Percentiles rank a stretch among this genome's conserved stretches.
These are phyloP conservation scores for Evansstolkia leycettana DNA, from an alignment of 495 filamentous ascomycete species.

Conservation along the genomic window DNA sequence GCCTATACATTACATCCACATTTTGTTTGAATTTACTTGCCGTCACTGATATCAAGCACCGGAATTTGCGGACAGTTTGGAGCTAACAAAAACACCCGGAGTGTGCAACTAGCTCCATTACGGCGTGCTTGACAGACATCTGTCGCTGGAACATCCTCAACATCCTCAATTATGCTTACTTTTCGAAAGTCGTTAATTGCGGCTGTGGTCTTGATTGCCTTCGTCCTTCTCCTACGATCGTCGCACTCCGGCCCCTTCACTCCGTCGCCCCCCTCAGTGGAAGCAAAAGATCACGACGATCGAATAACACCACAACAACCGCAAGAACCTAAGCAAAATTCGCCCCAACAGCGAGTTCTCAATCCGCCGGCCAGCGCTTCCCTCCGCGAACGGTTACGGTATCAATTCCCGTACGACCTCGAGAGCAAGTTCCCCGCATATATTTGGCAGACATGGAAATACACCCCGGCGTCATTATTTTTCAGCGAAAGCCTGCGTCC, in stretches of 20 bases:
- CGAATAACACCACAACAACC: slow-evolving; percentile 5
- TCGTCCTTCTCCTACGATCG: slow-evolving; percentile 59
- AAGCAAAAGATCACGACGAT: slow-evolving; percentile 6
- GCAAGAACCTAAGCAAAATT: slow-evolving; percentile 2
- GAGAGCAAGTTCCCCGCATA: slow-evolving; percentile 85
- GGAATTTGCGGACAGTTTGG: slow-evolving; percentile 6
- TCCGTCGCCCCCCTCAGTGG: slow-evolving; percentile 6
- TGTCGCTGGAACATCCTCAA: no score
- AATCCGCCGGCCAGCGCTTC: slow-evolving; percentile 31
- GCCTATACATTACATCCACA: no score
- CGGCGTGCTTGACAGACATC: no score
- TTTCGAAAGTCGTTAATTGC: slow-evolving; percentile 62
- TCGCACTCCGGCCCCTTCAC: slow-evolving; percentile 33
- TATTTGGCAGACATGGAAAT: slow-evolving; percentile 99
- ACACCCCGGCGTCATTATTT: slow-evolving; percentile 64
- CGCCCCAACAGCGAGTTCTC: slow-evolving; percentile 14
- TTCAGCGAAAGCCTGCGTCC: slow-evolving; percentile 65
- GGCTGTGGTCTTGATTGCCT: slow-evolving; percentile 52
- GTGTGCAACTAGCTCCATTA: no score
- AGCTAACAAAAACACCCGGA: no score
- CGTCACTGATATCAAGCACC: no score
- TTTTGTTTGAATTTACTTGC: no score
- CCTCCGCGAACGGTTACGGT: slow-evolving; percentile 72
- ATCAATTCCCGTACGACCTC: slow-evolving; percentile 88
- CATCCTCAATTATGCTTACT: slow-evolving; percentile 40